A percentile compares a stretch with the other conserved stretches of the same genome.
Conservation (phyloP, 441 rosid species). For the Dalechampia spathulata region DNA sequence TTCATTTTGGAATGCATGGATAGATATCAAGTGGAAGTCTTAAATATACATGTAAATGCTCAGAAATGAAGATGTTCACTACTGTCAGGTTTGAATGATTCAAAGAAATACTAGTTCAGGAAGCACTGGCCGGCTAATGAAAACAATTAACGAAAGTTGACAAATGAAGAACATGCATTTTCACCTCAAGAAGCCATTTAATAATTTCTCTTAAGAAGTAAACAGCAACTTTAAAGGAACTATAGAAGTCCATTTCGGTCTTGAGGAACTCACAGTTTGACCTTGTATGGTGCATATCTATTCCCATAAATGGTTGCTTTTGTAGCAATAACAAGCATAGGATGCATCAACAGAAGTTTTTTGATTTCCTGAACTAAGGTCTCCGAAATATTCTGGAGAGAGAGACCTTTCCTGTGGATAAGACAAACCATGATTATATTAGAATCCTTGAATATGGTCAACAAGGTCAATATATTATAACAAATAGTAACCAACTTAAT, state of each 20-base stretch:
- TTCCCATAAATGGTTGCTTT: conserved; percentile 48
- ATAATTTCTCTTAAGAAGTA: neutral
- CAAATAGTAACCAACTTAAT: too few species aligned
- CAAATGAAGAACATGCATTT: neutral
- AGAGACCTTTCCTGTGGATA: conserved; percentile 49
- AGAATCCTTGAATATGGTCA: conserved; percentile 7
- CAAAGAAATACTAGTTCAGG: too few species aligned
- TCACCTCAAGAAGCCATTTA: neutral
- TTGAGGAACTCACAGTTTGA: conserved; percentile 32
- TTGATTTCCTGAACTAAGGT: conserved; percentile 62
- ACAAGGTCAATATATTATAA: neutral
- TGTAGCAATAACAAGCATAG: conserved; percentile 61
- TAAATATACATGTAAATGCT: neutral
- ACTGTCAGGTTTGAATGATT: neutral
- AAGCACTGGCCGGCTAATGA: too few species aligned
- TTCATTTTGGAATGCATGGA: too few species aligned
- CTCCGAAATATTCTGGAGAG: conserved; percentile 54
- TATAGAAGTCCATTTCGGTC: neutral
- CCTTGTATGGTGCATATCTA: conserved; percentile 26
- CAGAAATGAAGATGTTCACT: neutral
- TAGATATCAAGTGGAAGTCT: too few species aligned
- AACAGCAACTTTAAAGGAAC: neutral
- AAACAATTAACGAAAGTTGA: neutral
- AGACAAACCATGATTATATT: neutral
- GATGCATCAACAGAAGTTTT: conserved; percentile 55